Base-by-base conservation (phyloP, 441 rosid genomes). In the Adansonia grandidieri region DNA sequence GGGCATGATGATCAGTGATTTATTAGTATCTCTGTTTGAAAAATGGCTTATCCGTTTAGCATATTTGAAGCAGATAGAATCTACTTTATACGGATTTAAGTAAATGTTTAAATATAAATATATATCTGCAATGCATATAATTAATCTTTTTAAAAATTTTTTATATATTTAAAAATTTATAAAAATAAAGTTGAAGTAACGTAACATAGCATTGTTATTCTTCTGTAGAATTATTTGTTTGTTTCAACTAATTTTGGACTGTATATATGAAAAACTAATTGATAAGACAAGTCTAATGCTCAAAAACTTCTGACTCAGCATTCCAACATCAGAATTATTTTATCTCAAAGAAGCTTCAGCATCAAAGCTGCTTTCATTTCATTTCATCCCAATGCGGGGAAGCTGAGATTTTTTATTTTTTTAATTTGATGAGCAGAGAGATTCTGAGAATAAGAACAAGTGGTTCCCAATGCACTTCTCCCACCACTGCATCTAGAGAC, bases 291-390 rank as follows among this genome's bases (percentile, higher is more conserved):
- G 78, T 77, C 82, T 42, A 76, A 28, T 62, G 82, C 70, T 71
- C 19, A 51, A 57, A 51, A 62, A 45, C 37, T 54, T 64, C 78
- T 78, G 89, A 84, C 51, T 84, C 87, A 77, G 77, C 81, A 73
- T 83, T 87, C 86, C 87, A 83, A 73, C 80, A 79, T 84, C 84
- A 60, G 81, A 78, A 78, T 83, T 79, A 80, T 80, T 84, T 79
- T 75, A 81, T 84, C 83, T 19, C 45, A 77, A 72, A 54, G 83
- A 82, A 76, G 78, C 83, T 82, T 79, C 76, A 75, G 81, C 81
- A 53, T 73, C 78, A 84, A 84, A 80, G 79, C 85, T 79, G 80
- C 81, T 81, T 79, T 79, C 70, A 79, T 77, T 56, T 77, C 78
- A 79, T 77, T 50, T 77, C 78, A 61, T 71, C 44, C 10, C 7